Evolutionary conservation across 2,329 filamentous ascomycete species (phyloP).

Genomic region (Microdochium bolleyi): DNA sequence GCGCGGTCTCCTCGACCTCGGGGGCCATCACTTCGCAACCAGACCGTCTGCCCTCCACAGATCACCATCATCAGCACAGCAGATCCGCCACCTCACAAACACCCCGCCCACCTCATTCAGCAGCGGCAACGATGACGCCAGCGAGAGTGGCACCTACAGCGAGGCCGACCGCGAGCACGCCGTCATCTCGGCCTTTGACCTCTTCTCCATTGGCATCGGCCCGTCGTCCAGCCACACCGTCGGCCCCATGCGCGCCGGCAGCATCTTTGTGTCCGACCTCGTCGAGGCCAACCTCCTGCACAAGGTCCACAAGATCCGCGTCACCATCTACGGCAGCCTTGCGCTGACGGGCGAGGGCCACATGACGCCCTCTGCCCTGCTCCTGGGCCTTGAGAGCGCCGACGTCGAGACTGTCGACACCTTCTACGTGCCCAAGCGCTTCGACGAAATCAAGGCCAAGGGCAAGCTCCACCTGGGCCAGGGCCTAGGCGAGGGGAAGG

Average conservation of each 20-base stretch:
- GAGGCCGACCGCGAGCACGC: conserved; percentile 42
- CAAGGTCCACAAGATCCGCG: conserved; percentile 36
- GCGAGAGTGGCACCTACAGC: conserved; percentile 32
- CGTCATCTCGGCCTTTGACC: conserved; percentile 42
- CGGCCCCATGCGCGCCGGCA: conserved; percentile 42
- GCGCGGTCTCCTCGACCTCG: background rate
- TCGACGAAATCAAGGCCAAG: conserved; percentile 33
- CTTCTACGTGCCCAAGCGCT: conserved; percentile 35
- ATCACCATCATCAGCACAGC: background rate
- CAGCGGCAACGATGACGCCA: conserved; percentile 17
- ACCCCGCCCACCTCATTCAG: conserved; percentile 6
- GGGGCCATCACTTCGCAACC: background rate
- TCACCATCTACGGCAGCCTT: conserved; percentile 40
- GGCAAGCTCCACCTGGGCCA: conserved; percentile 36
- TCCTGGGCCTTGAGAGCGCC: conserved; percentile 40
- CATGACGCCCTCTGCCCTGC: conserved; percentile 41
- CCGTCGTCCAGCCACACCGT: conserved; percentile 44
- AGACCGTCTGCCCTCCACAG: background rate
- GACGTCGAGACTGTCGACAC: conserved; percentile 42
- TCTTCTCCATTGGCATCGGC: conserved; percentile 43
- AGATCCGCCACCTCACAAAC: conserved; percentile 11
- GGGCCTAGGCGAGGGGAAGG: conserved; percentile 27
- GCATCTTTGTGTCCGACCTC: conserved; percentile 41
- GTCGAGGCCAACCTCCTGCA: conserved; percentile 34
- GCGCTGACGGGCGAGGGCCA: conserved; percentile 42